Evolutionary conservation across 2,329 filamentous ascomycete genomes (phyloP).

Genomic region (Lecanicillium sp.): DNA sequence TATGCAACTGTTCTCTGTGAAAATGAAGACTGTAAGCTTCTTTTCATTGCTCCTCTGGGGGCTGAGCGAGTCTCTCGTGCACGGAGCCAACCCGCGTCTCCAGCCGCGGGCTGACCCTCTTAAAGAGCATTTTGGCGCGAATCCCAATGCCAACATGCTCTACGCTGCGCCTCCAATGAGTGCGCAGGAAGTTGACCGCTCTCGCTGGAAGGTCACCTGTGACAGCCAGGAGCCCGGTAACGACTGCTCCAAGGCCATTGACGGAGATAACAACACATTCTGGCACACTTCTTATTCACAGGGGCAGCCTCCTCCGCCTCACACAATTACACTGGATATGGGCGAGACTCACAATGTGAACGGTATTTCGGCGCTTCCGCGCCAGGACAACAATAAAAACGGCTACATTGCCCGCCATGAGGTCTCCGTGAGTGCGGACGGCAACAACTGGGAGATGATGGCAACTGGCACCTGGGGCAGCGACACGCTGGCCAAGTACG

Average conservation of each 20-base stretch:
- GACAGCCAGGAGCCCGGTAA: constrained; percentile 24
- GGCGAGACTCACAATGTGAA: constrained; percentile 22
- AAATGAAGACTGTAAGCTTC: constrained; percentile 1
- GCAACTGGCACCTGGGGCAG: constrained; percentile 25
- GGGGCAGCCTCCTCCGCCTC: constrained; percentile 17
- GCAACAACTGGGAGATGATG: constrained; percentile 22
- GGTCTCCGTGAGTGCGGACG: constrained; percentile 24
- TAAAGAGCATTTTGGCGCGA: constrained; percentile 8
- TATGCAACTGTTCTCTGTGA: background rate
- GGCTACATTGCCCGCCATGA: constrained; percentile 26
- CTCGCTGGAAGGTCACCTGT: constrained; percentile 23
- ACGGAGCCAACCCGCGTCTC: background rate
- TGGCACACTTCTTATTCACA: constrained; percentile 22
- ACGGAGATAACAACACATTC: constrained; percentile 23
- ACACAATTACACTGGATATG: constrained; percentile 28
- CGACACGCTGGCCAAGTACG: constrained; percentile 25
- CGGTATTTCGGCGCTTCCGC: constrained; percentile 25
- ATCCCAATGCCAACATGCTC: constrained; percentile 10
- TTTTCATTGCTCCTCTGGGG: constrained; percentile 2
- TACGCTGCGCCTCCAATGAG: constrained; percentile 6
- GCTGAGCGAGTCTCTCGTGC: background rate
- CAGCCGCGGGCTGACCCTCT: background rate
- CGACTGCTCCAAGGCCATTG: constrained; percentile 25
- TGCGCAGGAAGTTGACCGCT: constrained; percentile 2
- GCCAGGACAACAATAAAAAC: constrained; percentile 22